A percentile compares a stretch with the other conserved stretches of the same genome.
phyloP scores from a whole-genome alignment of 768 basidiomycete genomes.

The Podaxis carcinomalis region DNA sequence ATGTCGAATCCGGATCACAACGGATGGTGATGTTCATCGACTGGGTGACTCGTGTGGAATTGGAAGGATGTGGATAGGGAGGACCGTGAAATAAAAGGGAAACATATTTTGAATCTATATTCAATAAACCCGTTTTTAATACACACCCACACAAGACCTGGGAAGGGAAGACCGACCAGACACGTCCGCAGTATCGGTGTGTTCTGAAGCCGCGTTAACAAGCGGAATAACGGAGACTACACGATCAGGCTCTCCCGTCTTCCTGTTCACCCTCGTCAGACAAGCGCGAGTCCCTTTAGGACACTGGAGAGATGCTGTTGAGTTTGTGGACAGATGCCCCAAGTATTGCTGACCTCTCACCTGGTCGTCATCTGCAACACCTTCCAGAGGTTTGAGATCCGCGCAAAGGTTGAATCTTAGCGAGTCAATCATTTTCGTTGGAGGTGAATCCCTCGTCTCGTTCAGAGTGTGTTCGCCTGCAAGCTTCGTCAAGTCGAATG shows the following conservation, averaged over 20 bases:
- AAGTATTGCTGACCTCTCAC: conserved; percentile 34
- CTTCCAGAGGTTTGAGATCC: conserved; percentile 45
- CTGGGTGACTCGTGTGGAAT: conserved; percentile 45
- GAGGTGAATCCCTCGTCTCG: conserved; percentile 55
- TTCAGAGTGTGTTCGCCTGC: conserved; percentile 45
- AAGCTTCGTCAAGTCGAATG: conserved; percentile 60
- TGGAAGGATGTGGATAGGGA: conserved; percentile 49
- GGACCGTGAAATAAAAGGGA: conserved; percentile 54
- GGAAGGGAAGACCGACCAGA: conserved; percentile 31
- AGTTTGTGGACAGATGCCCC: background rate
- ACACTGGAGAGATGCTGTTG: conserved; percentile 45
- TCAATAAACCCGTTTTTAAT: conserved; percentile 7
- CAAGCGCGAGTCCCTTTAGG: conserved; percentile 67
- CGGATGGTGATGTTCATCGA: conserved; percentile 56
- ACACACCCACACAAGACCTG: conserved; percentile 3
- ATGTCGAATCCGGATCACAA: conserved; percentile 41
- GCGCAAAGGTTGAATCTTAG: conserved; percentile 67
- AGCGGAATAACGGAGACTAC: conserved; percentile 76
- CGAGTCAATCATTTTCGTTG: conserved; percentile 55
- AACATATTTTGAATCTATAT: conserved; percentile 51
- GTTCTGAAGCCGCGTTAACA: conserved; percentile 34
- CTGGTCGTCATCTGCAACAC: conserved; percentile 57
- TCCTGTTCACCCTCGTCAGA: conserved; percentile 62
- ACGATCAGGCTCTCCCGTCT: conserved; percentile 49
- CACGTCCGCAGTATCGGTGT: conserved; percentile 27